Evolutionary conservation across 257 asterid species (phyloP).

Genomic region (Primulina tabacum): DNA sequence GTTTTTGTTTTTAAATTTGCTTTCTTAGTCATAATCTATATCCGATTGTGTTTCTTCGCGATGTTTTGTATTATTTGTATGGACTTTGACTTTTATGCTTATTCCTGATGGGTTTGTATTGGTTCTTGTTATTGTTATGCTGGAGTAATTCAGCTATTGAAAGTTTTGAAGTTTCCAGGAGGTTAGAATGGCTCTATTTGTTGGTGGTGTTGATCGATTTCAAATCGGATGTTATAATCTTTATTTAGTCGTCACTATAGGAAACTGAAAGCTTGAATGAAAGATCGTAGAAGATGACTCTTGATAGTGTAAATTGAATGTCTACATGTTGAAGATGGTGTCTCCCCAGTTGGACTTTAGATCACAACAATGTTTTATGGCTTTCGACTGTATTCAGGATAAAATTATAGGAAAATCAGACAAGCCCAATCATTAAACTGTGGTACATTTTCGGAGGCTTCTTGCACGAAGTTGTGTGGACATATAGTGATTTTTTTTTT

Average conservation of each 20-base stretch:
- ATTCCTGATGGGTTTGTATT: constrained; percentile 10
- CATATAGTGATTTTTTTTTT: no score
- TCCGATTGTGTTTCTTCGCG: neutral
- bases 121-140: constrained; percentile 8
- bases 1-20: neutral
- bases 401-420: neutral
- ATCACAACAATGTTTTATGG: neutral
- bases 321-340: constrained; percentile 11
- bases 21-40: neutral
- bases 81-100: constrained; percentile 6
- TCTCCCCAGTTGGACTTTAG: neutral
- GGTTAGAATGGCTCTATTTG: neutral
- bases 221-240: neutral
- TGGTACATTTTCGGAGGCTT: neutral
- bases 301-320: constrained; percentile 1
- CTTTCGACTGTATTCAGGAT: neutral
- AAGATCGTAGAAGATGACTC: neutral
- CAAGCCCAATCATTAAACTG: neutral
- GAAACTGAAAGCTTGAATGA: neutral
- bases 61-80: neutral
- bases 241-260: neutral
- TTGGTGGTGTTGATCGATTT: neutral
- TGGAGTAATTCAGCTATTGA: constrained; percentile 11
- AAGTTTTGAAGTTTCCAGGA: constrained; percentile 12
- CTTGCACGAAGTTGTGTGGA: neutral